Evolutionary conservation across 129 eudicot genomes (phyloP), one percentile per base, ranked within the genome.

Genomic region (Kitagawia praeruptora): DNA sequence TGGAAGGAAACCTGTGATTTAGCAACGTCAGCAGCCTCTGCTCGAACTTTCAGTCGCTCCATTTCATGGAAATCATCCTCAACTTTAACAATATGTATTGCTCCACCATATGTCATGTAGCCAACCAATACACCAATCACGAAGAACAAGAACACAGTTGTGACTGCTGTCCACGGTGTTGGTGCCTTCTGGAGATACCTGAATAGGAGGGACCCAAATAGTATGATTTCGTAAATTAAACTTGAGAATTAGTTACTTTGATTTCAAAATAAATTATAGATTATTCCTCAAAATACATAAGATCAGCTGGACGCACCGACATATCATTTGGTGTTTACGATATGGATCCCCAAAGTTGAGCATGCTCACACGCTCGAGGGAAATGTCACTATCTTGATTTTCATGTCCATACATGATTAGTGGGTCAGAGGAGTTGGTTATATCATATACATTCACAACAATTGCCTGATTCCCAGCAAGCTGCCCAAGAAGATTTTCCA

Each of bases 11-110:
- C 97, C 94, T 86, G 97, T 49, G 98, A 90, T 86, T 93, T 93
- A 79, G 98, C 96, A 14, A 93, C 90, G 74, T 93, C 96, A 77
- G 96, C 98, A 70, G 98, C 98, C 83, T 93, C 98, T 42, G 98
- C 98, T 45, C 78, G 88, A 56, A 81, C 88, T 85, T 90, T 93
- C 14, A 93, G 70, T 71, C 80, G 82, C 76, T 88, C 82, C 98
- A 93, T 93, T 69, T 88, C 77, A 75, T 80, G 80, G 76, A 82
- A 93, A 80, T 90, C 93, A 34, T 93, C 91, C 83, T 85, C 88
- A 25, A 93, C 92, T 81, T 86, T 86, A 79, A 84, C 90, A 75
- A 90, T 89, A 78, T 87, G 93, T 39, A 63, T 84, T 19, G 84
- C 92, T 12, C 92, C 92, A 18, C 83, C 61, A 78, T 93, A 85